Evolutionary conservation across 768 basidiomycete genomes (phyloP), one percentile per base, ranked within the genome.

Genomic region (Austroboletus festivus): DNA sequence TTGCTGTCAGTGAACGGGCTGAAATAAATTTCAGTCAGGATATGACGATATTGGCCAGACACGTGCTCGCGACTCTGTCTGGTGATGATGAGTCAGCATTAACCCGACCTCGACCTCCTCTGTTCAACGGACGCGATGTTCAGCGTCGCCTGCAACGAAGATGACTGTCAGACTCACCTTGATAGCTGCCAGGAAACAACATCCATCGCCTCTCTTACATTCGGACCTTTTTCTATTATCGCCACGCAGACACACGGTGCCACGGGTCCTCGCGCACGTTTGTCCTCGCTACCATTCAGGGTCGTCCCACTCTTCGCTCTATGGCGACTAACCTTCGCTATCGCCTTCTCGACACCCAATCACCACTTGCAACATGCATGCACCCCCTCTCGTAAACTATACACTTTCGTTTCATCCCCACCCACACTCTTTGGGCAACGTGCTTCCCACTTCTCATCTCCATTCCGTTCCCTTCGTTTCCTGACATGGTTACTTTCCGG

Each of bases 191-290:
- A 42, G 47, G 54, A 64, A 59, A 39, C 38, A 38, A 37, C 51
- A 42, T 34, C 31, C 45, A 15, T 10, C 6, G 6, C 6, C n/a
- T 18, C 10, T 45, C 33, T 52, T 53, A 52, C 55, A 50, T 49
- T 43, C 51, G 33, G 35, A 38, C 54, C 16, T 44, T 69, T 65
- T 67, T 67, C 60, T 61, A 65, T 39, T 26, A 4, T 15, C 4
- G 19, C 44, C 62, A 51, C 55, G 51, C 56, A 51, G 50, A 47
- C 46, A 48, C 19, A 53, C 62, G 65, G 67, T 67, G 67, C 42
- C 67, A 63, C 38, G 65, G 67, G 65, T 67, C 67, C 53, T 46
- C 15, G 63, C 67, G 67, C 65, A 67, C 65, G 65, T 67, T 69
- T 60, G 65, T 60, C 53, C 54, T 43, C 51, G 34, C 57, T 50